Base-by-base conservation (phyloP, 352 stramenopile species). In the Pythium folliculosum region DNA sequence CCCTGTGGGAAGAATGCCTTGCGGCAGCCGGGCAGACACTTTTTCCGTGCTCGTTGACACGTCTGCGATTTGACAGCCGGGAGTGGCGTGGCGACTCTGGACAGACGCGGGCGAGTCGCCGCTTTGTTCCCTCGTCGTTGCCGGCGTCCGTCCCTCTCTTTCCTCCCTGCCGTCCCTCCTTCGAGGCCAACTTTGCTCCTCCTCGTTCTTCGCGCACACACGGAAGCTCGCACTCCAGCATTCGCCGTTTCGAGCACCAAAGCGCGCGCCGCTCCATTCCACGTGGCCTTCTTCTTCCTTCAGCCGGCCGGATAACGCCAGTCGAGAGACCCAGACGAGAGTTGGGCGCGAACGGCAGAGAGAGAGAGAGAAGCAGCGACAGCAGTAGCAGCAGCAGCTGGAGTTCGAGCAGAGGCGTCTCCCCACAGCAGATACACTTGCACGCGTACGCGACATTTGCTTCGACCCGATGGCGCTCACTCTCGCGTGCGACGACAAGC, bases 1-100 rank as follows among this genome's bases (percentile, higher is more conserved):
- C 40, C 40, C 40, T n/a, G 19, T 6, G 2, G 3, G 37, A 43
- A 17, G 37, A 43, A 2, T 16, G 9, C 17, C 40, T n/a, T 47
- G 10, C 44, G 6, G 22, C 14, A 37, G 32, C n/a, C 37, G 14
- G 50, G 19, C 50, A 12, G 50, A 44, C 27, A 45, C 9, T 43
- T 8, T 13, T n/a, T 27, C 17, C 8, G 12, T 8, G 17, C n/a
- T 37, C 21, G 53, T 50, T 50, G 53, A 60, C 53, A 60, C 53
- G 53, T 60, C 53, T 60, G 53, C 37, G 21, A 60, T 60, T 60
- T 60, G 53, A 60, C 53, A 58, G 51, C 51, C 51, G 51, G 30
- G 3, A 30, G 40, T 47, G 40, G 40, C 40, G 40, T 47, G 40
- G 40, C 40, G 40, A 47, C 40, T 47, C 14, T 47, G 14, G 40